Conservation (phyloP, 192 early-diverging fungal species). For the Gryganskiella cystojenkinii region DNA sequence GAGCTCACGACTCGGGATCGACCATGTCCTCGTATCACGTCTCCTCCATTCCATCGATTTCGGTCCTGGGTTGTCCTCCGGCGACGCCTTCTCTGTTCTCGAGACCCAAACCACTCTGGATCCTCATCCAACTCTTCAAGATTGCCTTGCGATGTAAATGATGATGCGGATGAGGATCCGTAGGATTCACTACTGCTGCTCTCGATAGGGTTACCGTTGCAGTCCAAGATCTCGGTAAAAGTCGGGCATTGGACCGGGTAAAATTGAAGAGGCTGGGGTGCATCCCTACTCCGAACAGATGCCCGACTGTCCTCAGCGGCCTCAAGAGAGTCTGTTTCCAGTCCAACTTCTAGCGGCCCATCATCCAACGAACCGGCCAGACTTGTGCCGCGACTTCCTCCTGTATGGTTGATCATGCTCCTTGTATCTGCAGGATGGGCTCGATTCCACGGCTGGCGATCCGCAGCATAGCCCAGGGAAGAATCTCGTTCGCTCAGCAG, state of each 20-base stretch:
- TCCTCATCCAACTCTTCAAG: constrained; percentile 24
- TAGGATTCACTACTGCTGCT: constrained; percentile 23
- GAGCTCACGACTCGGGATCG: constrained; percentile 33
- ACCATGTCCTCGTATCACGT: constrained; percentile 10
- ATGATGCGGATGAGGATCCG: constrained; percentile 23
- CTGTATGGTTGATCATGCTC: constrained; percentile 37
- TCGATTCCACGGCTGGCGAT: constrained; percentile 12
- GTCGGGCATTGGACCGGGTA: not conserved
- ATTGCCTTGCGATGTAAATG: constrained; percentile 12
- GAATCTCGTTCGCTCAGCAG: constrained; percentile 23
- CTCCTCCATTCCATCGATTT: not conserved
- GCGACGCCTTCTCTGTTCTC: constrained; percentile 10
- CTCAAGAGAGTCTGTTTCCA: constrained; percentile 10
- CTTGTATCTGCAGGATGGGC: constrained; percentile 17
- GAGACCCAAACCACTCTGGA: constrained; percentile 1
- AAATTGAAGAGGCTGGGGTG: not conserved
- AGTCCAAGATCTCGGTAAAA: constrained; percentile 39
- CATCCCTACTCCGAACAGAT: not conserved
- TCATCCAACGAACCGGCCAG: constrained; percentile 33
- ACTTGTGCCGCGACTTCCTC: constrained; percentile 33
- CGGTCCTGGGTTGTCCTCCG: constrained; percentile 3
- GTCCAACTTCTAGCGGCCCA: constrained; percentile 8
- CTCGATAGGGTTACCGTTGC: constrained; percentile 40
- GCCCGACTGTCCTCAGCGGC: not conserved
- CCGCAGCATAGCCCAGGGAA: not conserved